Base-by-base conservation (phyloP, 2,329 filamentous ascomycete species). In the Penicillium janthinellum region DNA sequence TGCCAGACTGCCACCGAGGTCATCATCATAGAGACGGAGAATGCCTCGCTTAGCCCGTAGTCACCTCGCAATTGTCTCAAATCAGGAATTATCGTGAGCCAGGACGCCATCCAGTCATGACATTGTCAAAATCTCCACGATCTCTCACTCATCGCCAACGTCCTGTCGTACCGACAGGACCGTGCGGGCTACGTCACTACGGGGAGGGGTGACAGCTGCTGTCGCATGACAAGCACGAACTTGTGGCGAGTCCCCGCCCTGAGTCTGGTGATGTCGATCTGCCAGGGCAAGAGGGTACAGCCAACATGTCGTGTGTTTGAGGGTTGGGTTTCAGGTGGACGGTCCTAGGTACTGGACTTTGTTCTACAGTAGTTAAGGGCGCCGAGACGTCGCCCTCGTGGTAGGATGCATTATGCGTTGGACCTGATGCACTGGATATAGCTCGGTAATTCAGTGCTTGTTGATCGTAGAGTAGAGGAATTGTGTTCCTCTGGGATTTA, bases 211-310 rank as follows among this genome's bases (percentile, higher is more conserved):
- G 39, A 57, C 17, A 51, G 47, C 38, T 44, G 37, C 15, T 28
- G 31, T 39, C 55, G 28, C 55, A 44, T 57, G 55, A 57, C 55
- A 52, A 39, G 47, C 47, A 35, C 47, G 45, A 39, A 28, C 22
- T 56, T 56, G 54, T 56, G 54, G 54, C 54, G 45, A 49, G 41
- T 51, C 15, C 22, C n/a, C 34, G 7, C 25, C 37, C 25, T 47
- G 44, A 25, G 39, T 57, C 55, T 52, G 55, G 55, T 57, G 55
- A 57, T 57, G 55, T 57, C 28, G 55, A 57, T 57, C 55, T 51
- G 25, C 37, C 45, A 49, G 45, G 45, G 45, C 45, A 35, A 35
- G 45, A 31, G 42, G 6, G 38, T 41, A n/a, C 41, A 42, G 17
- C 31, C 2, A 34, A 14, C 12, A 31, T 34, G 15, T 20, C 15